Percentiles rank a stretch among this genome's conserved stretches.
Evolutionary conservation across 768 basidiomycete genomes (phyloP).

Genomic region (Tubosaeta sp.): DNA sequence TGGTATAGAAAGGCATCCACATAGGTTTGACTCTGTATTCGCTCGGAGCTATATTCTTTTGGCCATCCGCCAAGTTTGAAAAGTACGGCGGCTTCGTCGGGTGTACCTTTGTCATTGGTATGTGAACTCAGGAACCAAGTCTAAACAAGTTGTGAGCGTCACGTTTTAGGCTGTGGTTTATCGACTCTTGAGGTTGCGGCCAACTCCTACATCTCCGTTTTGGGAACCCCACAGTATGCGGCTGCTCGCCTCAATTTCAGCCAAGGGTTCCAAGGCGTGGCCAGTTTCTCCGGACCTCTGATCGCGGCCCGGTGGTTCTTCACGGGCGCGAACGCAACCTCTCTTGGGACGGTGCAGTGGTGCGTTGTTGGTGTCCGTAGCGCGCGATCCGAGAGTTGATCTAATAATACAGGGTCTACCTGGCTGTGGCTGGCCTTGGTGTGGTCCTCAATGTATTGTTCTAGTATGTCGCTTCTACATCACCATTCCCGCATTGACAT

Average conservation of each 20-base stretch:
- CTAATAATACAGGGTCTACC: slow-evolving; percentile 47
- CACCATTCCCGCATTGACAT: not conserved
- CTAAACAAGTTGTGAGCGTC: not conserved
- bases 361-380: slow-evolving; percentile 11
- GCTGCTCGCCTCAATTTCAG: slow-evolving; percentile 75
- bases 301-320: slow-evolving; percentile 78
- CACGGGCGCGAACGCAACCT: slow-evolving; percentile 54
- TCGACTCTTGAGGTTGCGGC: slow-evolving; percentile 67
- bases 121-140: slow-evolving; percentile 4
- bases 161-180: slow-evolving; percentile 53
- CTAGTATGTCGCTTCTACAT: slow-evolving; percentile 38
- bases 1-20: slow-evolving; percentile 52
- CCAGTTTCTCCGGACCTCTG: slow-evolving; percentile 68
- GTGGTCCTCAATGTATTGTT: slow-evolving; percentile 59
- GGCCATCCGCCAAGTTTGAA: slow-evolving; percentile 66
- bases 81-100: slow-evolving; percentile 73
- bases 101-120: slow-evolving; percentile 66
- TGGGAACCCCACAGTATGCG: slow-evolving; percentile 65
- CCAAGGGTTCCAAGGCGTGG: slow-evolving; percentile 76
- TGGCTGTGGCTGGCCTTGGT: slow-evolving; percentile 62
- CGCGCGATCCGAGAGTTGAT: slow-evolving; percentile 1
- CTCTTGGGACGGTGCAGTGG: slow-evolving; percentile 68
- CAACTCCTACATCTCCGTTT: slow-evolving; percentile 74
- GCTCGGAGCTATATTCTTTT: slow-evolving; percentile 70
- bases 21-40: slow-evolving; percentile 57